Evolutionary conservation across 2,329 filamentous ascomycete genomes (phyloP), one percentile per base, ranked within the genome.

Genomic region (Aureobasidium sp.): DNA sequence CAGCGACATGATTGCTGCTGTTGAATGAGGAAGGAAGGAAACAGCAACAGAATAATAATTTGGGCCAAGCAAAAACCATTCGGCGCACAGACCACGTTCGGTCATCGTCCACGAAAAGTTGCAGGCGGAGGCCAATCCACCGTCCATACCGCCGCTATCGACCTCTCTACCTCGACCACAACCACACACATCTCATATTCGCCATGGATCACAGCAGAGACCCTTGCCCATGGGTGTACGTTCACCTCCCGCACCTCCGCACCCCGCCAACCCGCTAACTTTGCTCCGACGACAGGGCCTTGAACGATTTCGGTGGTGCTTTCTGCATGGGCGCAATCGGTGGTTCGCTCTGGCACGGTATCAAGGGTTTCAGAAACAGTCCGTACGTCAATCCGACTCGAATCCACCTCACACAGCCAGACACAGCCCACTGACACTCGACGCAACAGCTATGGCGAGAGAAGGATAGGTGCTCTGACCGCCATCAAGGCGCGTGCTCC

Each of bases 401-500:
- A 41, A n/a, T 21, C 5, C 7, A 25, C 5, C 6, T 21, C 29
- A 45, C 53, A 44, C 53, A n/a, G 15, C 52, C 52, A 13, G 3
- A 39, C 15, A 53, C 48, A 52, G 15, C 3, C 27, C 39, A 39
- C 55, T 59, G 34, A 59, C 15, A 49, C 25, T 21, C 39, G 9
- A 27, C 16, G 21, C 53, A 10, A 48, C 44, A 59, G 55, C 44
- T 59, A 59, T 42, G 94, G 94, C 74, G 94, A 99, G 81, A 86
- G 94, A 74, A 85, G 93, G 75, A 93, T 97, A 81, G 94, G 94
- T 74, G 78, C 94, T 68, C 83, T 99, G 78, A 97, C 93, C 70
- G 94, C 94, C 64, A 91, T 99, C 78, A 99, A 99, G 83, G 92
- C 94, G 73, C 89, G 94, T 73, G 94, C 94, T 45, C 94, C 94